Evolutionary conservation across 495 filamentous ascomycete genomes (phyloP), one percentile per base, ranked within the genome.

Genomic region (Aspergillus affinis): DNA sequence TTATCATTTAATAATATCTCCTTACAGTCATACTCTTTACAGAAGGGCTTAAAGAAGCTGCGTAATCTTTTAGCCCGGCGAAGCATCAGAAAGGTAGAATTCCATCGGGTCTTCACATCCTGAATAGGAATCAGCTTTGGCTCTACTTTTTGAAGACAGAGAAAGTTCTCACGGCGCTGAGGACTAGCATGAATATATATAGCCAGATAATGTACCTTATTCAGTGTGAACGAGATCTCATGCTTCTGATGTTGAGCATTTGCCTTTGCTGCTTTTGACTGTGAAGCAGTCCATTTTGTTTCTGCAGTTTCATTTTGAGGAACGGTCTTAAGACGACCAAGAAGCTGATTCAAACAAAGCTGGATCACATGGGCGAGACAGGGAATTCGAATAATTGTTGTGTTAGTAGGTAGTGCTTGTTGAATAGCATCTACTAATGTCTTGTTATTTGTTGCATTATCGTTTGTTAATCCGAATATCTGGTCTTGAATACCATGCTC

Each of bases 381-480:
- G 3, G 45, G 45, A 4, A 48, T 12, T 48, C 13, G 12, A 20
- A 48, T 48, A 20, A 48, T 15, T 5, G 45, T 48, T 17, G 45
- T n/a, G 1, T 48, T 7, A 48, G n/a, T n/a, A n/a, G n/a, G n/a
- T n/a, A n/a, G n/a, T n/a, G n/a, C n/a, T n/a, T n/a, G n/a, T n/a
- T 64, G 23, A 30, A 68, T 46, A 30, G 19, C 29, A 5, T 30
- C 26, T 10, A 62, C 29, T 6, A 70, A 30, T 4, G 55, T 69
- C 0, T 20, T 57, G 18, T 70, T 68, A 51, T 70, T 70, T 20
- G 26, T 65, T 32, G 45, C 36, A 57, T 69, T 69, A 55, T 69
- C 55, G 5, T 55, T 63, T 12, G 52, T 70, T 5, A 70, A 12
- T 15, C 20, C 20, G 15, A 70, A 44, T 4, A 68, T 52, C 45